Percentiles rank a stretch among this genome's conserved stretches.
phyloP scores from a whole-genome alignment of 352 stramenopile genomes.

The Globisporangium barbulae region DNA sequence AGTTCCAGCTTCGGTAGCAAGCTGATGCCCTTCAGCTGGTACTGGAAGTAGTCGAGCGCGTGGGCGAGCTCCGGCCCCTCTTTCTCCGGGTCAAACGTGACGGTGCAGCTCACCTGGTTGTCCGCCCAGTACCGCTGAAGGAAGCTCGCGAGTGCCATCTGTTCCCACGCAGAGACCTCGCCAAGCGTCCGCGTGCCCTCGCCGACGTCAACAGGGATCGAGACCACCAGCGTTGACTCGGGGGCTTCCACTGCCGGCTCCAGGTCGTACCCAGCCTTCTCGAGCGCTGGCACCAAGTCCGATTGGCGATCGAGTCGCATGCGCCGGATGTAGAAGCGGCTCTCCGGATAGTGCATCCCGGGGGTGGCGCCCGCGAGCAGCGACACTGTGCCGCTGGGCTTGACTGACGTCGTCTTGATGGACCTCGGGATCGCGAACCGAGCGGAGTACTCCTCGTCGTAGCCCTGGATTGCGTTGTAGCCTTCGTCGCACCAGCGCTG shows the following conservation, averaged over 20 bases:
- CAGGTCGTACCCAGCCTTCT: slow-evolving; percentile 70
- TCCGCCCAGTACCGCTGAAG: slow-evolving; percentile 93
- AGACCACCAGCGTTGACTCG: slow-evolving; percentile 83
- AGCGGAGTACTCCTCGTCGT: slow-evolving; percentile 64
- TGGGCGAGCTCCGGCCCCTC: slow-evolving; percentile 78
- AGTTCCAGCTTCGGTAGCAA: slow-evolving; percentile 80
- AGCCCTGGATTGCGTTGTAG: slow-evolving; percentile 75
- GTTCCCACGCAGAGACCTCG: slow-evolving; percentile 91
- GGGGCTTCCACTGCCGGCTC: slow-evolving; percentile 69
- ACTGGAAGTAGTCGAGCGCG: slow-evolving; percentile 91
- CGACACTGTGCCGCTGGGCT: slow-evolving; percentile 88
- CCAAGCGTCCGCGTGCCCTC: slow-evolving; percentile 79
- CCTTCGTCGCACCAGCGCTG: slow-evolving; percentile 85
- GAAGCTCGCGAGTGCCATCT: slow-evolving; percentile 90
- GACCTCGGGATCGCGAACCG: slow-evolving; percentile 79
- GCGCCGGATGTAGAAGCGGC: slow-evolving; percentile 90
- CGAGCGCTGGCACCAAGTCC: slow-evolving; percentile 72
- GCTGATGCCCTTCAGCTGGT: slow-evolving; percentile 92
- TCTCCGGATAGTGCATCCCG: slow-evolving; percentile 93
- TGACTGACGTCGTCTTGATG: slow-evolving; percentile 94
- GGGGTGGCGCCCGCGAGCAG: slow-evolving; percentile 90
- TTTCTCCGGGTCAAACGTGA: slow-evolving; percentile 89
- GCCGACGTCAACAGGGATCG: slow-evolving; percentile 88
- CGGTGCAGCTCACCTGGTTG: slow-evolving; percentile 94
- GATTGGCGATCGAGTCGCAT: slow-evolving; percentile 85